Base-by-base conservation (phyloP, 2,329 filamentous ascomycete species). In the Apiospora pterosperma region DNA sequence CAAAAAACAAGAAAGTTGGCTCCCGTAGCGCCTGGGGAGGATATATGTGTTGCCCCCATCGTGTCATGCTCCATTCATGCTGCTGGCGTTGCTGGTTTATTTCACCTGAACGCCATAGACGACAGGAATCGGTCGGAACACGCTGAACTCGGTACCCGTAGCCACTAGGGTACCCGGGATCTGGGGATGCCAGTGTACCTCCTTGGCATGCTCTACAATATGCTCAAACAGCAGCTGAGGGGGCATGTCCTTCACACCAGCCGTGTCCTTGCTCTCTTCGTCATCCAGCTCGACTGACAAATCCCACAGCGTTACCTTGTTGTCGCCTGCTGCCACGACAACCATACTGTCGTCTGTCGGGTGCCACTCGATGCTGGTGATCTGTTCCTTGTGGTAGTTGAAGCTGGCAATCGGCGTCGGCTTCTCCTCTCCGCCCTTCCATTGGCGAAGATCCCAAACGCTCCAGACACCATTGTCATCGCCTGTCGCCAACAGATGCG, bases 351-450 rank as follows among this genome's bases (percentile, higher is more conserved):
- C 95, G 74, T 99, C 96, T 1, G 92, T 95, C 2, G 96, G 95
- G 78, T 98, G 95, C 95, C 96, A 99, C 81, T 98, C 94, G 42
- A 99, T 87, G 70, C 91, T 93, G 7, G 96, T 99, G 72, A 99
- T 93, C 72, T 97, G 96, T 78, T 97, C 93, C 78, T 93, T 95
- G 84, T 99, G 94, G 83, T 97, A 98, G 74, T 89, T 85, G 80
- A 98, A 99, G 72, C 90, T 91, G 4, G 96, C 96, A n/a, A 98
- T 92, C 1, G 96, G 92, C 59, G 89, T 89, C 6, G 91, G 90
- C 80, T 84, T 86, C 70, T 84, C 79, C 7, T 80, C 80, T 68
- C 81, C 82, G 2, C 89, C 88, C 81, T 97, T 97, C 95, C 95
- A 98, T 78, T 96, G 91, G 63, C 96, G 88, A 73, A 99, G 81